Base-by-base conservation (phyloP, 352 stramenopile genomes). In the Bremia lactucae region DNA sequence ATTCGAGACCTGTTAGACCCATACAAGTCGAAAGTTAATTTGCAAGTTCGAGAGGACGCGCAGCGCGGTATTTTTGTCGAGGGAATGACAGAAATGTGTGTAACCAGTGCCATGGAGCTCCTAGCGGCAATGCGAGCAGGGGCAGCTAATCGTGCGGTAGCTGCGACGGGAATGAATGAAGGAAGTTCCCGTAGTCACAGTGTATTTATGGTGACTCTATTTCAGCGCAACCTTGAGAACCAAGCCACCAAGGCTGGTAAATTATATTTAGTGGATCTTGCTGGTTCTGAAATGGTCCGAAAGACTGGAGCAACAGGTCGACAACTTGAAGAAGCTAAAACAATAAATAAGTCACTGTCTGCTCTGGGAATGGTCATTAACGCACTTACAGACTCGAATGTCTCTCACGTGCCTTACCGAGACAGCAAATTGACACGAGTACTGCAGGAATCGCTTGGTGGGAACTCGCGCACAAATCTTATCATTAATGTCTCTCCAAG, bases 331-430 rank as follows among this genome's bases (percentile, higher is more conserved):
- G 92, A 98, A 47, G 91, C 92, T 18, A 97, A 97, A 65, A 97
- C 82, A 25, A 98, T 98, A 53, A 98, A 98, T 69, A 96, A 95
- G 48, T 96, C 84, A 19, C 72, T 97, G 1, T 94, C 74, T 4
- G 86, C 92, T 6, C 60, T 98, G 8, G 92, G 92, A 10, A 95
- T 95, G 55, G 91, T 97, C 28, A 97, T 97, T 54, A 97, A 97
- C 42, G 84, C 84, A 11, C 70, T 97, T 10, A 96, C 86, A 3
- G 86, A 96, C 47, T 65, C 65, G 0, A 68, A 72, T 25, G 57
- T 60, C 18, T 82, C 42, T 14, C 85, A 96, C 62, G 67, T 96
- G 18, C 87, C 87, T 4, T 96, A 95, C 54, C 72, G 85, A 20
- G 87, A 96, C 54, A 87, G 72, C 56, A 96, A 95, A 42, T 65